These are phyloP conservation scores for Aegilops tauschii DNA, from an alignment of 176 grass and related monocot species.

Conservation along the genomic window DNA sequence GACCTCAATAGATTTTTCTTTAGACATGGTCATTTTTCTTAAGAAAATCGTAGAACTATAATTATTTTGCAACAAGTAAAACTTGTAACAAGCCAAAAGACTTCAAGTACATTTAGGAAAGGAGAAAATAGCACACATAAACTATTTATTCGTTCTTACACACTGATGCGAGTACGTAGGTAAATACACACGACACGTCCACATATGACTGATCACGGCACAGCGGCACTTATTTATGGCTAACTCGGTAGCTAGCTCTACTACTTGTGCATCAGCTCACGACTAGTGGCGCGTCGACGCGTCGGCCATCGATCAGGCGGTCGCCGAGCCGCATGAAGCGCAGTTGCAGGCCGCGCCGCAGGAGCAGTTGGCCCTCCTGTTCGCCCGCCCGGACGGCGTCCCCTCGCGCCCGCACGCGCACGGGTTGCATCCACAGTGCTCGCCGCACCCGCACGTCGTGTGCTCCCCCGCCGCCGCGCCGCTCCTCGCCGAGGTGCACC, in stretches of 20 bases:
- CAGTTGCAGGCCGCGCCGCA: conserved; percentile 42
- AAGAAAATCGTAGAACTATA: no score
- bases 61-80: no score
- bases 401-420: conserved; percentile 40
- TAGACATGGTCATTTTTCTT: no score
- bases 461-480: conserved; percentile 21
- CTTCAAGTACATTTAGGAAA: no score
- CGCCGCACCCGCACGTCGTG: conserved; percentile 57
- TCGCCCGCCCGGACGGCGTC: neutral
- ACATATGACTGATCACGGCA: neutral
- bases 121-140: neutral
- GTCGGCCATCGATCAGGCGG: neutral
- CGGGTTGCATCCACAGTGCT: conserved; percentile 59
- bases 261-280: neutral
- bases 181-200: neutral
- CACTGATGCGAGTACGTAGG: neutral
- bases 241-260: neutral
- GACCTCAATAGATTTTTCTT: no score
- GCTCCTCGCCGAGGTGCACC: conserved; percentile 27
- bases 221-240: neutral
- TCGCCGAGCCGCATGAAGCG: conserved; percentile 20
- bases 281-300: neutral
- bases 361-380: conserved; percentile 40
- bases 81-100: no score
- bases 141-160: conserved; percentile 11